phyloP scores from a whole-genome alignment of 2,329 filamentous ascomycete species.

The Massarina eburnea region DNA sequence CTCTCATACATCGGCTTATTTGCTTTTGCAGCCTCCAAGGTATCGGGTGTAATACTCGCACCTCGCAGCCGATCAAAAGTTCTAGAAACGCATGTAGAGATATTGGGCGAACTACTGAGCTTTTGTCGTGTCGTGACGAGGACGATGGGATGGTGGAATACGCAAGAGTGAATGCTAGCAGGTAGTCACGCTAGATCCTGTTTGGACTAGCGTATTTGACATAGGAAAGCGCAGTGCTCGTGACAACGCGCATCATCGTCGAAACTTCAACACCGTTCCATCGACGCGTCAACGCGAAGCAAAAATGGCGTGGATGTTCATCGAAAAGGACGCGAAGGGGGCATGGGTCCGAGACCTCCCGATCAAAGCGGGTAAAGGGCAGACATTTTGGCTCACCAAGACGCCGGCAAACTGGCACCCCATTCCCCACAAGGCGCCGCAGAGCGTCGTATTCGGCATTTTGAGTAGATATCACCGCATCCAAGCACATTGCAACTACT shows the following conservation, averaged over 20 bases:
- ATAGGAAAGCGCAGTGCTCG: not conserved
- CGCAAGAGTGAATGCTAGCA: not conserved
- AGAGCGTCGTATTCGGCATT: constrained; percentile 1
- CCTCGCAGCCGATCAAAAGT: no score
- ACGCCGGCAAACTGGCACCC: not conserved
- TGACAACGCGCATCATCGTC: not conserved
- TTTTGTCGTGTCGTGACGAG: no score
- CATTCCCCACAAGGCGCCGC: not conserved
- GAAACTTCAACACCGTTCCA: not conserved
- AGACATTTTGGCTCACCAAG: not conserved
- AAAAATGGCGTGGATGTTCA: constrained; percentile 8
- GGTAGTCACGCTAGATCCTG: not conserved
- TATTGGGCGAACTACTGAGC: no score
- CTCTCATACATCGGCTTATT: constrained; percentile 12
- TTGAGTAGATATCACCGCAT: constrained; percentile 9
- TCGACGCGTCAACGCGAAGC: constrained; percentile 6
- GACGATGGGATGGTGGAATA: not conserved
- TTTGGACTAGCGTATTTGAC: not conserved
- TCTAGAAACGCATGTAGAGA: no score
- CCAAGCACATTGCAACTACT: not conserved
- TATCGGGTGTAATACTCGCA: no score
- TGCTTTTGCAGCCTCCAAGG: not conserved
- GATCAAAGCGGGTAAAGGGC: not conserved
- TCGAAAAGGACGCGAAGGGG: not conserved
- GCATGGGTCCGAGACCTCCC: not conserved